Percentiles rank a stretch among this genome's conserved stretches.
phyloP scores from a whole-genome alignment of 2,329 filamentous ascomycete species.

The Tolypocladium capitatum region DNA sequence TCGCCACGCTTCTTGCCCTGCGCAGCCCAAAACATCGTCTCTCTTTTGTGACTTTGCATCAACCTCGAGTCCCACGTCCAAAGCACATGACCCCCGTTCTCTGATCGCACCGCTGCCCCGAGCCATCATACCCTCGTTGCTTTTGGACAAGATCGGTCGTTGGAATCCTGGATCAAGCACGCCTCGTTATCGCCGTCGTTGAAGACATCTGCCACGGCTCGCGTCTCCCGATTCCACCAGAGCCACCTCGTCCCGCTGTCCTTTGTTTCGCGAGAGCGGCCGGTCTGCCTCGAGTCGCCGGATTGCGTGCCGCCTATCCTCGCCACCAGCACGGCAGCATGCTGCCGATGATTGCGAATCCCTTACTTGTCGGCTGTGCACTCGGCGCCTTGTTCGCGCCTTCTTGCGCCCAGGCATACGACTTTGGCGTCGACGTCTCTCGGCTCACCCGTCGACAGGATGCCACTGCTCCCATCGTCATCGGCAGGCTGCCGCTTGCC shows the following conservation, averaged over 20 bases:
- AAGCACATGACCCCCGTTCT: neutral
- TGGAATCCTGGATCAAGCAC: neutral
- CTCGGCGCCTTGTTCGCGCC: slow-evolving; percentile 1
- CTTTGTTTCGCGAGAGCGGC: neutral
- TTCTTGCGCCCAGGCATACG: slow-evolving; percentile 22
- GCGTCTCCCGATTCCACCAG: neutral
- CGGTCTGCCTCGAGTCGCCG: neutral
- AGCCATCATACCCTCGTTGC: neutral
- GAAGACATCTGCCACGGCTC: neutral
- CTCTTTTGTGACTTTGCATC: neutral
- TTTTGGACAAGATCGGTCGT: neutral
- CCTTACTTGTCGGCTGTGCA: neutral
- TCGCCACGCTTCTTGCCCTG: neutral
- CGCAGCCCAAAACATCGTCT: neutral
- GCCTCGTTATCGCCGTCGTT: neutral
- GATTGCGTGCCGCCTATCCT: neutral
- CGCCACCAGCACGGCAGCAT: slow-evolving; percentile 1
- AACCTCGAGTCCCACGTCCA: neutral
- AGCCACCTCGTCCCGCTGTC: neutral
- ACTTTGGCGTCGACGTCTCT: slow-evolving; percentile 36
- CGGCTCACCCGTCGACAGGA: slow-evolving; percentile 27
- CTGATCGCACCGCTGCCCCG: neutral
- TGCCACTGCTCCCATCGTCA: slow-evolving; percentile 22
- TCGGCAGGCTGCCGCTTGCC: slow-evolving; percentile 26
- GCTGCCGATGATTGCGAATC: neutral